Evolutionary conservation across 108 stramenopile species (phyloP).

Genomic region (Conticribra weissflogii): DNA sequence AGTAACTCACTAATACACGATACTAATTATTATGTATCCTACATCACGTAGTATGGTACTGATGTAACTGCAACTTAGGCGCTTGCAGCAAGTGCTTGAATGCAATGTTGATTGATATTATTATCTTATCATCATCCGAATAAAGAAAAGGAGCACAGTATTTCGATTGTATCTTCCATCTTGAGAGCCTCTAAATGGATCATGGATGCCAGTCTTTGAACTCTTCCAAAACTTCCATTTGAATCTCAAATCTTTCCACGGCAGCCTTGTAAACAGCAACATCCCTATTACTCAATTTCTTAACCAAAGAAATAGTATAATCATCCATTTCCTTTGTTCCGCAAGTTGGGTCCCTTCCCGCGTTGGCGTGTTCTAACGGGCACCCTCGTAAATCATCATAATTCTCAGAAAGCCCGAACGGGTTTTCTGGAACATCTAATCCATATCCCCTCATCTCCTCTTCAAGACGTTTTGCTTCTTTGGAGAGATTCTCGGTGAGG

Average conservation of each 20-base stretch:
- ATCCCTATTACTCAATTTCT: conserved; percentile 69
- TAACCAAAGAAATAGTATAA: conserved; percentile 58
- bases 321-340: conserved; percentile 62
- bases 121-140: too few relatives aligned
- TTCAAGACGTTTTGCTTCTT: conserved; percentile 7
- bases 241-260: conserved; percentile 58
- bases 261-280: conserved; percentile 74
- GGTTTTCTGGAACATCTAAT: conserved; percentile 11
- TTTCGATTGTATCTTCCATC: too few relatives aligned
- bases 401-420: conserved; percentile 59
- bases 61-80: too few relatives aligned
- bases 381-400: conserved; percentile 62
- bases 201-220: too few relatives aligned
- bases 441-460: conserved; percentile 14
- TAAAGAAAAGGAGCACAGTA: too few relatives aligned
- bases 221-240: conserved; percentile 56
- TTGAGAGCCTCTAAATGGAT: too few relatives aligned
- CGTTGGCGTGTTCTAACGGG: conserved; percentile 54
- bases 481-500: conserved; percentile 46
- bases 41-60: too few relatives aligned
- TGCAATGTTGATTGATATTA: too few relatives aligned
- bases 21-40: too few relatives aligned
- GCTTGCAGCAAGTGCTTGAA: too few relatives aligned
- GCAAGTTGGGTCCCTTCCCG: conserved; percentile 61
- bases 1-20: too few relatives aligned